Conservation (phyloP, 768 basidiomycete species). For the Bullera alba region DNA sequence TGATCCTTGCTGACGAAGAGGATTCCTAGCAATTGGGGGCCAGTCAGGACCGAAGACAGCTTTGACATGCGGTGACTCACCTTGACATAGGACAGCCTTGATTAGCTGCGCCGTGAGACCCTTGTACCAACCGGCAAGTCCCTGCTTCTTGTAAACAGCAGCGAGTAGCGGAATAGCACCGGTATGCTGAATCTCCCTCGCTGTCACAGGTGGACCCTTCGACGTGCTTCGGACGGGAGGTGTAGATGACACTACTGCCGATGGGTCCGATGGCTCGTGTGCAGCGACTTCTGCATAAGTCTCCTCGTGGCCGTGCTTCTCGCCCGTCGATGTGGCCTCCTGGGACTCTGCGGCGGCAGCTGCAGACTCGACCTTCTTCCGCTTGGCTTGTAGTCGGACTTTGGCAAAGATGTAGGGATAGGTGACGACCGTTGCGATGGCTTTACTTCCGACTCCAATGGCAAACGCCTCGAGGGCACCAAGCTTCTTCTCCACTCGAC, state of each 20-base stretch:
- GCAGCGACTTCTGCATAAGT: not conserved
- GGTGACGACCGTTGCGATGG: constrained; percentile 80
- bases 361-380: constrained; percentile 50
- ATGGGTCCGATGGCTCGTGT: not conserved
- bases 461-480: constrained; percentile 71
- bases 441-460: constrained; percentile 89
- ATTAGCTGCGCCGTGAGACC: constrained; percentile 94
- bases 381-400: constrained; percentile 83
- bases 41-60: not conserved
- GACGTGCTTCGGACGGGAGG: not conserved
- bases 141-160: constrained; percentile 66
- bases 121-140: constrained; percentile 92
- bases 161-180: constrained; percentile 73
- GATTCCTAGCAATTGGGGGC: constrained; percentile 47
- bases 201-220: not conserved
- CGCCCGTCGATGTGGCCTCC: not conserved
- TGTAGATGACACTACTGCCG: constrained; percentile 1
- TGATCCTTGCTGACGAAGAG: constrained; percentile 97
- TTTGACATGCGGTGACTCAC: constrained; percentile 41
- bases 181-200: constrained; percentile 6
- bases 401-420: constrained; percentile 53
- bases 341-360: not conserved
- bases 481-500: constrained; percentile 53
- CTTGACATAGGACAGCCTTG: constrained; percentile 93
- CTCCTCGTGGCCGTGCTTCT: too few species aligned